Evolutionary conservation across 2,329 filamentous ascomycete genomes (phyloP), one percentile per base, ranked within the genome.

Genomic region (Myotisia sp.): DNA sequence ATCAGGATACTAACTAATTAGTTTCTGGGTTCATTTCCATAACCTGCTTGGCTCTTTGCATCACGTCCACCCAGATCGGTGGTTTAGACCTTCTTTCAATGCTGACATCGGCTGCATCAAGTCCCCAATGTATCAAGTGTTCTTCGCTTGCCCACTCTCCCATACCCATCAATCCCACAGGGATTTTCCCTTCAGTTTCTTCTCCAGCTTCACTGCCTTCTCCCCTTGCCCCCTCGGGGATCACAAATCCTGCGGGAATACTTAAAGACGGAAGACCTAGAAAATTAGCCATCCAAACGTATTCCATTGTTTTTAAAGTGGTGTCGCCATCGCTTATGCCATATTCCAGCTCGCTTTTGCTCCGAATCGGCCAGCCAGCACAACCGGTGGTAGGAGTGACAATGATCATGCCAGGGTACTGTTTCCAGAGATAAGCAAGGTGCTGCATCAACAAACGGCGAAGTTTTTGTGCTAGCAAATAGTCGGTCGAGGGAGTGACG

Each of bases 241-340:
- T 55, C 3, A 64, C 68, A 54, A 81, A 87, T 2, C 79, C 82
- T 4, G 80, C 71, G 0, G 82, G 81, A 9, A 71, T 71, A 23
- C 65, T 71, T 3, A 85, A 64, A 1, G 78, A 73, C 1, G 83
- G 83, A 19, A 74, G 71, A 0, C 83, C 83, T 0, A 67, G 70
- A 43, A 80, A 73, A 56, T 92, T 92, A 4, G 82, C 77, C 20
- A 87, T 55, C 69, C 79, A 87, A 4, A 79, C 72, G 54, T 80
- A 90, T 53, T 74, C 70, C 80, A 90, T 87, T 48, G 69, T 77
- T 23, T 67, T 62, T 19, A 87, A 58, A 13, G 70, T 73, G 43
- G 58, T 62, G 53, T 87, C 83, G 0, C 67, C 74, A 52, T 90
- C 75, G 26, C 65, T 74, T 44, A 79, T 62, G 4, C 83, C 83